These are phyloP conservation scores for Tritrichomonas musculus DNA, from an alignment of 208 protist genomes.

Conservation along the genomic window DNA sequence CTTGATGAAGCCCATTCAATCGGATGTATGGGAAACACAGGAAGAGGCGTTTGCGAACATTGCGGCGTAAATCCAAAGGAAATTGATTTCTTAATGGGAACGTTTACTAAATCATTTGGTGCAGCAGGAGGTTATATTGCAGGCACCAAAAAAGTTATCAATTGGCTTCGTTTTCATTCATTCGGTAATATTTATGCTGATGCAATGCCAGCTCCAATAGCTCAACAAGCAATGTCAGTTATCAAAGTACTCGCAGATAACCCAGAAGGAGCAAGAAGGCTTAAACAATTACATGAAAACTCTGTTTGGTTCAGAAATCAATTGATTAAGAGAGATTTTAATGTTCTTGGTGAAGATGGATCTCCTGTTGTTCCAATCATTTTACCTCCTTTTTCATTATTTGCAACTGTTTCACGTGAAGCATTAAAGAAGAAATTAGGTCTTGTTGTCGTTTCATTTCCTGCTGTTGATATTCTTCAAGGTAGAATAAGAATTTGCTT, in stretches of 20 bases:
- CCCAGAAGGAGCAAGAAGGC: not conserved
- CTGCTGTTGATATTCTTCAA: slow-evolving; percentile 53
- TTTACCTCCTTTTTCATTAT: not conserved
- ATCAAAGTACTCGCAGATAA: slow-evolving; percentile 45
- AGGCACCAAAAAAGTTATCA: slow-evolving; percentile 40
- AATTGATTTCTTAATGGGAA: slow-evolving; percentile 60
- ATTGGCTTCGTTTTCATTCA: slow-evolving; percentile 33
- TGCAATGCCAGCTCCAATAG: slow-evolving; percentile 47
- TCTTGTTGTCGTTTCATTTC: slow-evolving; percentile 60
- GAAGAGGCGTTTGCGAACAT: slow-evolving; percentile 46
- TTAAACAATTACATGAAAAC: slow-evolving; percentile 47
- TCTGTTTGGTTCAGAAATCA: slow-evolving; percentile 47
- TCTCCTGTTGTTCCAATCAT: slow-evolving; percentile 32
- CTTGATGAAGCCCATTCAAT: slow-evolving; percentile 60
- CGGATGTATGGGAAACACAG: slow-evolving; percentile 50
- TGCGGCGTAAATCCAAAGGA: slow-evolving; percentile 46
- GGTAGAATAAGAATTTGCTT: slow-evolving; percentile 60
- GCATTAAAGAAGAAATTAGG: slow-evolving; percentile 41
- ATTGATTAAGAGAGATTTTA: not conserved
- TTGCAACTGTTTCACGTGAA: slow-evolving; percentile 34
- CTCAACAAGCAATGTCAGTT: slow-evolving; percentile 49
- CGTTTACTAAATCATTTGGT: slow-evolving; percentile 61
- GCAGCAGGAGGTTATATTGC: slow-evolving; percentile 57
- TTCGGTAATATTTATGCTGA: slow-evolving; percentile 44
- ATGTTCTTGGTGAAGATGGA: slow-evolving; percentile 1